Base-by-base conservation (phyloP, 305 asterid species). In the Fraxinus sp. region DNA sequence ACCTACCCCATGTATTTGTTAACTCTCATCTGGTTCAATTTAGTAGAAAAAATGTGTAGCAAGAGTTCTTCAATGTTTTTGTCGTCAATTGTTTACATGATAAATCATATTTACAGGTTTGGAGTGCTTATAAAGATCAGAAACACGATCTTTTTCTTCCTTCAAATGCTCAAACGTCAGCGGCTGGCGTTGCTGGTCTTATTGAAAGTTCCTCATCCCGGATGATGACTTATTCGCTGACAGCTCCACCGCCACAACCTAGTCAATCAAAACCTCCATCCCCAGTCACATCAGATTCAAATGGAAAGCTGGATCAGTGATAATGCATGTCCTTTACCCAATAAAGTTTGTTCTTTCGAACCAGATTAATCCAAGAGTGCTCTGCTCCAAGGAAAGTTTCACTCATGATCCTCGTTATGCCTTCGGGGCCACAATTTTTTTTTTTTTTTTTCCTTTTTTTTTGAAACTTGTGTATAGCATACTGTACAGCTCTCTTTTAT, bases 171-270 rank as follows among this genome's bases (percentile, higher is more conserved):
- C 99, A 95, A 87, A 91, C 97, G 80, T 93, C 98, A 77, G 96
- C 97, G 75, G 99, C 99, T 68, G 99, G 99, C 57, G 94, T 96
- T 87, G 99, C 99, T 70, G 99, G 99, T 87, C 94, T 96, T 74
- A 96, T 96, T 36, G 98, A 95, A 85, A 92, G 90, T 86, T 95
- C 99, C 16, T 91, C 97, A 10, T 91, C 98, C 24, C 83, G 92
- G 87, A 93, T 92, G 80, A 88, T 91, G 80, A 87, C 97, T 35
- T 92, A 96, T 80, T 97, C 98, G 35, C 91, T 96, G 76, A 86
- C 98, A 3, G 98, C 95, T 30, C 97, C 99, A 24, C 91, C 93
- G 14, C 83, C 91, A 2, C 97, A 91, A 49, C 82, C 90, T 75
- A 83, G 90, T 85, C 93, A 85, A 85, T 64, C 86, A 5, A 90